phyloP scores from a whole-genome alignment of 2,329 filamentous ascomycete species.

The Alternaria conjuncta region DNA sequence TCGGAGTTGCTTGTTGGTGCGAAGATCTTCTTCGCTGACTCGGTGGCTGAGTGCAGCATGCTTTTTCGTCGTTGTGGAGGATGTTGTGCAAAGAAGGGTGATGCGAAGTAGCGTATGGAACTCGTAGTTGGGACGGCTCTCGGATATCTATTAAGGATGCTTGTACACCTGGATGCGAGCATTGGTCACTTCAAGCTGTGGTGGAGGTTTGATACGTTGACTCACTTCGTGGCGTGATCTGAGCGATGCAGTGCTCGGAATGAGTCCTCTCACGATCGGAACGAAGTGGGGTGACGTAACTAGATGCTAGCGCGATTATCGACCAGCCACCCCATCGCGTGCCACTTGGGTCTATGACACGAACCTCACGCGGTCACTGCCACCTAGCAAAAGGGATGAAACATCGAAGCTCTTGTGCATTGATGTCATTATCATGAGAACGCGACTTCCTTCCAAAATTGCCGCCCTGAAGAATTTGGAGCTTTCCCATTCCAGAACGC shows the following conservation, averaged over 20 bases:
- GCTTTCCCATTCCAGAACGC: background rate
- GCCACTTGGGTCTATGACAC: background rate
- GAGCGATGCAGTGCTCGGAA: slow-evolving; percentile 2
- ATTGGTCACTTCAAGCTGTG: background rate
- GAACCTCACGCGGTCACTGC: background rate
- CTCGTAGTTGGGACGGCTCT: background rate
- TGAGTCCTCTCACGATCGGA: slow-evolving; percentile 27
- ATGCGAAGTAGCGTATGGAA: background rate
- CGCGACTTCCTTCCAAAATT: background rate
- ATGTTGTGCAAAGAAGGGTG: background rate
- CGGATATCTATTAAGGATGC: background rate
- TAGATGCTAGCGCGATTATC: slow-evolving; percentile 5
- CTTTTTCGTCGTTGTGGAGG: slow-evolving; percentile 2
- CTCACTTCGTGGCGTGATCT: slow-evolving; percentile 19
- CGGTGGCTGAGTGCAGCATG: slow-evolving; percentile 36
- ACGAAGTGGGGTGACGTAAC: slow-evolving; percentile 37
- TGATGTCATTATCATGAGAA: background rate
- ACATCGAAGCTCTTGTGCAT: background rate
- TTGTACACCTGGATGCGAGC: background rate
- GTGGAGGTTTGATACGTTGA: background rate
- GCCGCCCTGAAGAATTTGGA: background rate
- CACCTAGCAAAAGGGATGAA: background rate
- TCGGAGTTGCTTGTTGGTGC: slow-evolving; percentile 65
- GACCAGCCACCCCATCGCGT: background rate
- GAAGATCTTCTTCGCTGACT: slow-evolving; percentile 56